These are phyloP conservation scores for Chrysanthemum lavandulifolium DNA, from an alignment of 129 eudicot species.

Conservation along the genomic window DNA sequence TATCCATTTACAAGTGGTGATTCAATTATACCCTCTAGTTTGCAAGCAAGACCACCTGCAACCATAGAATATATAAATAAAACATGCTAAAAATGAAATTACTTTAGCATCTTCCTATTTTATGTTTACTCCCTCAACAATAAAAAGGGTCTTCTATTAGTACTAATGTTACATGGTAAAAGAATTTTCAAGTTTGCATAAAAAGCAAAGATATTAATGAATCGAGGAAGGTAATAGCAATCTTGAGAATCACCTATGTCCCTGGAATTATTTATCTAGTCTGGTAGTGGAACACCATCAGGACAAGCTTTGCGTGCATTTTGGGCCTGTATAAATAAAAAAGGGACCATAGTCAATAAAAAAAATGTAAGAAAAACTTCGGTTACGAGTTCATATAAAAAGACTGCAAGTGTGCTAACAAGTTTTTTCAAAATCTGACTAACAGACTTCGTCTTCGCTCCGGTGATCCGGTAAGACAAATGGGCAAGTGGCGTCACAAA, in stretches of 20 bases:
- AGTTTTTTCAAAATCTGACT: conserved; percentile 63
- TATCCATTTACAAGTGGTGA: conserved; percentile 88
- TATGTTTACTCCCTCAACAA: neutral
- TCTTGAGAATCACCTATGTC: conserved; percentile 61
- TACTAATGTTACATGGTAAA: too few relatives aligned
- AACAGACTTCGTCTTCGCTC: conserved; percentile 75
- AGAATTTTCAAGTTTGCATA: too few relatives aligned
- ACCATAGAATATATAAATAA: conserved; percentile 1
- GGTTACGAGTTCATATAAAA: neutral
- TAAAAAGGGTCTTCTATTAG: too few relatives aligned
- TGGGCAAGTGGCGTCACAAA: conserved; percentile 97
- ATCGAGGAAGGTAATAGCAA: conserved; percentile 1
- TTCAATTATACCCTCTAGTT: conserved; percentile 84
- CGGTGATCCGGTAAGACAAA: conserved; percentile 78
- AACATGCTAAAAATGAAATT: neutral
- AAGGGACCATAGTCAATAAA: neutral
- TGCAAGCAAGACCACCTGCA: conserved; percentile 96
- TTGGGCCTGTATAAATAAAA: conserved; percentile 50
- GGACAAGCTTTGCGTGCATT: conserved; percentile 98
- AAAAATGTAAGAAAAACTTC: too few relatives aligned
- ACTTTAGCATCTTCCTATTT: conserved; percentile 8
- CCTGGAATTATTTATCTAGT: conserved; percentile 76
- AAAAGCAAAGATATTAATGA: neutral
- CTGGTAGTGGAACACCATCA: conserved; percentile 68
- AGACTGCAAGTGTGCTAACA: conserved; percentile 35